Evolutionary conservation across 1,284 basidiomycete species (phyloP).

Genomic region (Stygiomarasmius scandens): DNA sequence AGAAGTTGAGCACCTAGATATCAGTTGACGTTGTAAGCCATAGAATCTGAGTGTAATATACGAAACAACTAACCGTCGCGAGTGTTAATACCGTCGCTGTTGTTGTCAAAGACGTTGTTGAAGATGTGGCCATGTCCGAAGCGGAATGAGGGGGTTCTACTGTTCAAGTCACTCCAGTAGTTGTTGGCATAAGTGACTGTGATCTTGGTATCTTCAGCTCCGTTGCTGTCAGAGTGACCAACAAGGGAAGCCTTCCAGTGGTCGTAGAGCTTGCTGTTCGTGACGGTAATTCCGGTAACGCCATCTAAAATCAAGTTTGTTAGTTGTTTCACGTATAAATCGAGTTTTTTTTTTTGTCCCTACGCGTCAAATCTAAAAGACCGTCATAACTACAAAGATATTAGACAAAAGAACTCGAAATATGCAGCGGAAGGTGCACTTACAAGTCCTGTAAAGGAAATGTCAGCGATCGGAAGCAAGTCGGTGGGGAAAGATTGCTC

Average conservation of each 20-base stretch:
- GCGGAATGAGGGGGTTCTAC: constrained; percentile 9
- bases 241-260: constrained; percentile 47
- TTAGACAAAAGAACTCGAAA: constrained; percentile 5
- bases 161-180: constrained; percentile 30
- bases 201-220: constrained; percentile 33
- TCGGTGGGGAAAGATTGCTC: too few relatives aligned
- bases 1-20: constrained; percentile 39
- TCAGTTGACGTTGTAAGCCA: too few relatives aligned
- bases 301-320: too few relatives aligned
- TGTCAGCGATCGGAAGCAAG: too few relatives aligned
- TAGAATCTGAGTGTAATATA: too few relatives aligned
- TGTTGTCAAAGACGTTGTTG: constrained; percentile 43
- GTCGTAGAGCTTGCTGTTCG: constrained; percentile 40
- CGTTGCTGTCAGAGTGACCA: constrained; percentile 46
- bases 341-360: too few relatives aligned
- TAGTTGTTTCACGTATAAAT: too few relatives aligned
- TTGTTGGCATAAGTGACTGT: constrained; percentile 42
- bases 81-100: constrained; percentile 52
- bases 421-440: constrained; percentile 11
- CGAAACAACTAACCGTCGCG: too few relatives aligned
- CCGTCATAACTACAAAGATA: constrained; percentile 39
- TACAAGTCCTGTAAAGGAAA: constrained; percentile 26
- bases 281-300: constrained; percentile 42
- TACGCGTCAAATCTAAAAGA: constrained; percentile 41
- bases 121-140: constrained; percentile 45